A percentile compares a stretch with the other conserved stretches of the same genome.
Evolutionary conservation across 2,329 filamentous ascomycete species (phyloP).

Genomic region (Neofusicoccum umdonicola): DNA sequence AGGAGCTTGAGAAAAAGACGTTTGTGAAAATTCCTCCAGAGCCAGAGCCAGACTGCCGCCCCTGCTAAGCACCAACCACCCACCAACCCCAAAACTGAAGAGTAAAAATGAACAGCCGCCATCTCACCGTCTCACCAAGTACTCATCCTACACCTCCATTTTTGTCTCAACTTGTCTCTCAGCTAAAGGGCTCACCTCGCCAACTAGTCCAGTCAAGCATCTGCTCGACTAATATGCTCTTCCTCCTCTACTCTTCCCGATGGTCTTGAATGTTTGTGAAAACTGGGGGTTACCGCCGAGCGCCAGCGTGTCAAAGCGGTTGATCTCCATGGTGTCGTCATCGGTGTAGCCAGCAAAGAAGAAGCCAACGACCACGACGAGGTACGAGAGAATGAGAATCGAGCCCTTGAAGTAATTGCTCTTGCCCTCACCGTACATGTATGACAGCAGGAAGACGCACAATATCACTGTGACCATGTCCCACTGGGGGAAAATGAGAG

Average conservation of each 20-base stretch:
- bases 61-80: background rate
- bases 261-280: slow-evolving; percentile 14
- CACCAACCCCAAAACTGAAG: background rate
- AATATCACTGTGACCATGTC: slow-evolving; percentile 97
- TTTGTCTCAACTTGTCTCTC: background rate
- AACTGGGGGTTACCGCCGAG: slow-evolving; percentile 24
- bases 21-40: background rate
- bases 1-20: background rate
- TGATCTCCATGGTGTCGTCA: slow-evolving; percentile 41
- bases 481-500: slow-evolving; percentile 95
- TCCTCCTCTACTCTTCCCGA: slow-evolving; percentile 3
- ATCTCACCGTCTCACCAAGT: background rate
- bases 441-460: slow-evolving; percentile 92
- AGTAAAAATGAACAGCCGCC: background rate
- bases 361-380: slow-evolving; percentile 89
- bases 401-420: slow-evolving; percentile 99
- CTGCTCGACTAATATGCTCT: slow-evolving; percentile 1
- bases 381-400: slow-evolving; percentile 86
- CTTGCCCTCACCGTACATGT: slow-evolving; percentile 98
- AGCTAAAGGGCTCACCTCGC: background rate
- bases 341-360: slow-evolving; percentile 73
- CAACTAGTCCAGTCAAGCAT: background rate
- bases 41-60: background rate
- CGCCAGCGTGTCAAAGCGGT: slow-evolving; percentile 35
- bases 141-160: background rate